Evolutionary conservation across 495 filamentous ascomycete genomes (phyloP), one percentile per base, ranked within the genome.

Genomic region (Aspergillus indologenus): DNA sequence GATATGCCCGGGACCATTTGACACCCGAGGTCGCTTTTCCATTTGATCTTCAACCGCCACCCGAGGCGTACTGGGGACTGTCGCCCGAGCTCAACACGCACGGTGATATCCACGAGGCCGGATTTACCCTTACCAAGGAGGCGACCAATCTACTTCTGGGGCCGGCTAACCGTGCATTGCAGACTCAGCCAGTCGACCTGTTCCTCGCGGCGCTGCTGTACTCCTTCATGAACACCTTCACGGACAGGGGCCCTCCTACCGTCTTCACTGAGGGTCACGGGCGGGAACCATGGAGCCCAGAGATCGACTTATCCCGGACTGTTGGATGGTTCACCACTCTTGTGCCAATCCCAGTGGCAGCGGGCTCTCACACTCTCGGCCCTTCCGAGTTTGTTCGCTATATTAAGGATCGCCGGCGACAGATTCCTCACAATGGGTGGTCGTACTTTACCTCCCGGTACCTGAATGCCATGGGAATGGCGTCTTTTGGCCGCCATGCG

Each of bases 301-400:
- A 34, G 2, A 56, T 81, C 21, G 77, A 83, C 64, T 31, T 82
- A 8, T 74, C 78, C 3, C 64, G 65, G 2, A 82, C 79, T 8
- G 70, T 82, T 5, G 80, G 80, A 6, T 83, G 80, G 80, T 83
- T 83, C 63, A 83, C 78, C 9, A 71, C 70, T 4, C 66, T 77
- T 26, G 62, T 53, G 44, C 74, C 76, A 9, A 4, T 3, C 0
- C 40, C 61, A 21, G 12, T 26, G 19, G n/a, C n/a, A n/a, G 1
- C 7, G 19, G n/a, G n/a, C n/a, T n/a, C n/a, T n/a, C n/a, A n/a
- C n/a, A n/a, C n/a, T n/a, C n/a, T n/a, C n/a, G n/a, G n/a, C n/a
- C n/a, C n/a, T n/a, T n/a, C n/a, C n/a, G n/a, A n/a, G n/a, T n/a
- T n/a, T n/a, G n/a, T n/a, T n/a, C n/a, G n/a, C n/a, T n/a, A n/a